phyloP scores from a whole-genome alignment of 2,329 filamentous ascomycete genomes.

The Lasiodiplodia gonubiensis region DNA sequence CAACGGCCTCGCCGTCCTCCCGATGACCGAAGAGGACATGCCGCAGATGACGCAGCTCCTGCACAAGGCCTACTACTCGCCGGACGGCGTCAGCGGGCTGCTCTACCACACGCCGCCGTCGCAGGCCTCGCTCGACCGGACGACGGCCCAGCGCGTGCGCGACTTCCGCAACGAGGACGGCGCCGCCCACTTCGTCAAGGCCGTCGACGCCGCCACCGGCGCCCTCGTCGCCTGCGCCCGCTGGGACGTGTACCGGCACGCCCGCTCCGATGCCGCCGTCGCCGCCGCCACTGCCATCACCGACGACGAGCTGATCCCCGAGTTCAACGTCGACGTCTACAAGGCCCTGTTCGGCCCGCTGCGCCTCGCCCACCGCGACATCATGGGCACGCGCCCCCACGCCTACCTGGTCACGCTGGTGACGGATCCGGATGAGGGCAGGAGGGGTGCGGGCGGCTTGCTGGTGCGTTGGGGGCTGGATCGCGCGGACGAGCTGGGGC shows the following conservation, averaged over 20 bases:
- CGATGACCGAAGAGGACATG: conserved; percentile 13
- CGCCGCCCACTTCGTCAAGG: conserved; percentile 21
- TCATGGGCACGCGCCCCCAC: conserved; percentile 15
- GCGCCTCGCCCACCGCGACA: background rate
- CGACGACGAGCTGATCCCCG: conserved; percentile 15
- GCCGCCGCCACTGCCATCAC: background rate
- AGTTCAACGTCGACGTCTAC: conserved; percentile 4
- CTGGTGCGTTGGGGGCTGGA: conserved; percentile 41
- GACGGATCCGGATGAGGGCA: conserved; percentile 39
- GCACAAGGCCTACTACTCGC: conserved; percentile 21
- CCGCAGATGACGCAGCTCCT: conserved; percentile 15
- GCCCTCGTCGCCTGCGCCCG: conserved; percentile 23
- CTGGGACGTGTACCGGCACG: conserved; percentile 21
- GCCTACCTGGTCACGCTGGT: conserved; percentile 39
- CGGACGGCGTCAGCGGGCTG: conserved; percentile 12
- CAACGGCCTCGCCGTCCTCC: conserved; percentile 2
- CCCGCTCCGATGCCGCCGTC: background rate
- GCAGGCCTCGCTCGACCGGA: background rate
- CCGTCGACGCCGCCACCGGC: conserved; percentile 18
- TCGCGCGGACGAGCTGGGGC: conserved; percentile 40
- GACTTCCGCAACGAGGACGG: background rate
- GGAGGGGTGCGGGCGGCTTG: conserved; percentile 42
- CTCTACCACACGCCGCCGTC: conserved; percentile 14
- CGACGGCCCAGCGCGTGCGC: conserved; percentile 1
- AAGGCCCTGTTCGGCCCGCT: conserved; percentile 12